A percentile compares a stretch with the other conserved stretches of the same genome.
phyloP scores from a whole-genome alignment of 495 filamentous ascomycete genomes.

The Aspergillus biplanus region DNA sequence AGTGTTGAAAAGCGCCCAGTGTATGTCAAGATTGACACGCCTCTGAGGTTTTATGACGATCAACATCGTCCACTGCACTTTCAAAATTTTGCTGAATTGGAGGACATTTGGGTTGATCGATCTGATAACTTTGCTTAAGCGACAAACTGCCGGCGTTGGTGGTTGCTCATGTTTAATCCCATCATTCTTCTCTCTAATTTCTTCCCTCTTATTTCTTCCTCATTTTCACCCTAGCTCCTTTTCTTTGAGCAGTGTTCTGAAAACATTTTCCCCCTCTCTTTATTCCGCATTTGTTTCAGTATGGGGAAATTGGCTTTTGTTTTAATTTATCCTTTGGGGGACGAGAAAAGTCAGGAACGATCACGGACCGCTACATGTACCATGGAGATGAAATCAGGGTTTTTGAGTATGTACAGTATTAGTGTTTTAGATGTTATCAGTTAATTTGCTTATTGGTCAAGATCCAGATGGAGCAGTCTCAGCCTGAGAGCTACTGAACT shows the following conservation, averaged over 20 bases:
- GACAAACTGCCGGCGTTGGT: slow-evolving; percentile 29
- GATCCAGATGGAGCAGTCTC: neutral
- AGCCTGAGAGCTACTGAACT: slow-evolving; percentile 4
- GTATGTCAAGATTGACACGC: slow-evolving; percentile 92
- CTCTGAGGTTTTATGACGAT: slow-evolving; percentile 86
- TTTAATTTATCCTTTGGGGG: slow-evolving; percentile 25
- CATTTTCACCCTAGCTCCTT: slow-evolving; percentile 8
- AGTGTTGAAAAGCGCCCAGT: slow-evolving; percentile 87
- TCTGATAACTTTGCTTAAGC: slow-evolving; percentile 80
- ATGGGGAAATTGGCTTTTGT: slow-evolving; percentile 20
- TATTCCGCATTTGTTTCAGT: slow-evolving; percentile 18
- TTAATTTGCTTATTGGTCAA: slow-evolving; percentile 8
- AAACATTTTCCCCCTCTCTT: neutral
- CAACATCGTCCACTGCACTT: slow-evolving; percentile 94
- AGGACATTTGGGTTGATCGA: slow-evolving; percentile 88
- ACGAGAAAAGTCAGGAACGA: slow-evolving; percentile 29
- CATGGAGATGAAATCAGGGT: slow-evolving; percentile 12
- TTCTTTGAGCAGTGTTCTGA: slow-evolving; percentile 10
- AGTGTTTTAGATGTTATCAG: slow-evolving; percentile 15
- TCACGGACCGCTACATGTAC: slow-evolving; percentile 5
- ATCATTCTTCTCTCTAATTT: slow-evolving; percentile 17
- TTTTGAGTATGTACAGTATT: slow-evolving; percentile 22
- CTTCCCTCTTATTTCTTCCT: slow-evolving; percentile 21
- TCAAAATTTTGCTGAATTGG: slow-evolving; percentile 87
- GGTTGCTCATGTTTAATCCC: slow-evolving; percentile 14